These are phyloP conservation scores for Phytophthora multivora DNA, from an alignment of 352 stramenopile genomes.

Conservation along the genomic window DNA sequence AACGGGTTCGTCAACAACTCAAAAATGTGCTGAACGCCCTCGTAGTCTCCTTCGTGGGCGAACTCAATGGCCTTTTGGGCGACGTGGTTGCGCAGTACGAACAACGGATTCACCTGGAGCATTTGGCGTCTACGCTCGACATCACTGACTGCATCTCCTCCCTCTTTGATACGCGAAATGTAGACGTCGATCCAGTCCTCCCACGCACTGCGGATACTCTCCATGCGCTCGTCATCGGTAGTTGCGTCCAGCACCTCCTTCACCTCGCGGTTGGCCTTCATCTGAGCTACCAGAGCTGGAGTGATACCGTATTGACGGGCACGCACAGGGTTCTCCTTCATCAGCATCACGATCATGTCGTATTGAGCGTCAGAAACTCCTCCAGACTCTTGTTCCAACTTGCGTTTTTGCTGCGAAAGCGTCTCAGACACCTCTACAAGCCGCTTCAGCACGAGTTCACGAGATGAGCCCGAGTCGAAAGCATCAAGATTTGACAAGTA, in stretches of 20 bases:
- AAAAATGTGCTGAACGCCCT: slow-evolving; percentile 70
- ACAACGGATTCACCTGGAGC: slow-evolving; percentile 77
- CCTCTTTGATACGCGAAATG: slow-evolving; percentile 44
- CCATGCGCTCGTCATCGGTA: slow-evolving; percentile 55
- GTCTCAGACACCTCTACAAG: slow-evolving; percentile 74
- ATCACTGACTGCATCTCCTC: slow-evolving; percentile 44
- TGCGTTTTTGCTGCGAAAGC: slow-evolving; percentile 67
- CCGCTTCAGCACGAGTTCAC: slow-evolving; percentile 37
- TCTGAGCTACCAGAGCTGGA: slow-evolving; percentile 54
- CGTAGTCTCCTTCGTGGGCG: slow-evolving; percentile 70
- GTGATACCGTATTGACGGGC: slow-evolving; percentile 81
- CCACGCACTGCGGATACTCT: slow-evolving; percentile 56
- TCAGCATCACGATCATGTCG: slow-evolving; percentile 64
- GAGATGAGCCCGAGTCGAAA: slow-evolving; percentile 32
- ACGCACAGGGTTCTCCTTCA: slow-evolving; percentile 62
- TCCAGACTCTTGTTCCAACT: slow-evolving; percentile 34
- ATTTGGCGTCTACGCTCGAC: slow-evolving; percentile 50
- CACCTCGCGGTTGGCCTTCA: slow-evolving; percentile 54
- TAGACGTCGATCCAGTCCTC: slow-evolving; percentile 65
- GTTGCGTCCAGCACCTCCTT: slow-evolving; percentile 45
- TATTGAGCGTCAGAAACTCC: slow-evolving; percentile 80
- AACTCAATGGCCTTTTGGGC: slow-evolving; percentile 87
- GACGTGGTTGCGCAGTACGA: slow-evolving; percentile 90
- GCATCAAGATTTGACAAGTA: slow-evolving; percentile 49
- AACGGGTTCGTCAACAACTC: slow-evolving; percentile 77